These are phyloP conservation scores for Calonectria pseudoturangicola DNA, from an alignment of 2,329 filamentous ascomycete species.

Conservation along the genomic window DNA sequence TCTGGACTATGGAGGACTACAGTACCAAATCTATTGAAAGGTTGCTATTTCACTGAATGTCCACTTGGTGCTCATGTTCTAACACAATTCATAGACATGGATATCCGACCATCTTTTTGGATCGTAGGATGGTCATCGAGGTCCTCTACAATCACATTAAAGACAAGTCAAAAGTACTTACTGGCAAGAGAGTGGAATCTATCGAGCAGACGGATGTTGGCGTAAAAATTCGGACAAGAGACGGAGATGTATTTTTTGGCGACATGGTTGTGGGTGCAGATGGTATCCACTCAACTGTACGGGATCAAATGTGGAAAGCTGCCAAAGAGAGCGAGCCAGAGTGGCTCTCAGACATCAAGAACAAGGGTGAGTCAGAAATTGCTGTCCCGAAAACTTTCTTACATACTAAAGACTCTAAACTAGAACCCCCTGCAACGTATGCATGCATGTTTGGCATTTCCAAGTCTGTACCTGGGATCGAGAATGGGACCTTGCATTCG, in stretches of 20 bases:
- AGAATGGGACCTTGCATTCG: not conserved
- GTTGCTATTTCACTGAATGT: not conserved
- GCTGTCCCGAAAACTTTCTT: not conserved
- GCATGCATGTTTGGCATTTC: conserved; percentile 13
- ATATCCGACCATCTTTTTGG: not conserved
- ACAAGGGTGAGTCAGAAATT: not conserved
- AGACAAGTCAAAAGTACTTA: conserved; percentile 2
- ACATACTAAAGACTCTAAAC: not conserved
- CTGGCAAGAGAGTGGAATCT: not conserved
- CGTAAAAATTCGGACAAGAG: not conserved
- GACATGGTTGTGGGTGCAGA: conserved; percentile 8
- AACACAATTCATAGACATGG: not conserved
- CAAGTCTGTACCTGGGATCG: not conserved
- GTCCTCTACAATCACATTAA: conserved; percentile 1
- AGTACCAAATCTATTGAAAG: not conserved
- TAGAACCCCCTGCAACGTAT: not conserved
- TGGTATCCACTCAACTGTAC: not conserved
- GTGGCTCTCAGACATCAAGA: not conserved
- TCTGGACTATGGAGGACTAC: not conserved
- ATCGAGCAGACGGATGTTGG: not conserved
- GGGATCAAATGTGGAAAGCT: not conserved
- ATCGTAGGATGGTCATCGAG: conserved; percentile 12
- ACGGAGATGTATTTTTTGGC: not conserved
- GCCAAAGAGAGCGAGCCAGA: not conserved
- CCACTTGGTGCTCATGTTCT: not conserved